Evolutionary conservation across 306 rosid genomes (phyloP).

Genomic region (Sesbania bispinosa): DNA sequence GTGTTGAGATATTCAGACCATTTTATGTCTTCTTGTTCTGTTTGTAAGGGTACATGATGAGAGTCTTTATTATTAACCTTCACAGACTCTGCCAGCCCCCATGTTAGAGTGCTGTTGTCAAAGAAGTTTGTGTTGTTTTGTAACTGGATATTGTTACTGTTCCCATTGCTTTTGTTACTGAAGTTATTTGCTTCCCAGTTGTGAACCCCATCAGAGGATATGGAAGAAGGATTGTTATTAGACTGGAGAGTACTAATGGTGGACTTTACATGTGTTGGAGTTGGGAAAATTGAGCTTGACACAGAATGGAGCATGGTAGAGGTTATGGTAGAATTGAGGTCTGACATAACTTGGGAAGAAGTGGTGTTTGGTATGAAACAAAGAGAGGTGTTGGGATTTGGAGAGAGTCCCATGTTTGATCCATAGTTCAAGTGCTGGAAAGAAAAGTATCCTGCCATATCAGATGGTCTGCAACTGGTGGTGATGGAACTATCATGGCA

Average conservation of each 20-base stretch:
- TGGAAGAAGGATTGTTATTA: conserved; percentile 28
- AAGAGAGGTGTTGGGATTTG: conserved; percentile 43
- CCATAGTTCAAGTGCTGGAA: conserved; percentile 51
- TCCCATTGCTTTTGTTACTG: conserved; percentile 29
- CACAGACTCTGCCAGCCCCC: conserved; percentile 45
- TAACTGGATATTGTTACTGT: conserved; percentile 31
- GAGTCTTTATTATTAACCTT: conserved; percentile 38
- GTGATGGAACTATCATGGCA: conserved; percentile 38
- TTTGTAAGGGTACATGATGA: conserved; percentile 29
- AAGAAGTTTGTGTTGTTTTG: conserved; percentile 35
- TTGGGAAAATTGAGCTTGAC: conserved; percentile 30
- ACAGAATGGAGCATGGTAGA: conserved; percentile 40
- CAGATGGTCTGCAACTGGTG: conserved; percentile 50
- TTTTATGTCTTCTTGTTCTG: conserved; percentile 60
- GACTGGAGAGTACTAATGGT: conserved; percentile 48
- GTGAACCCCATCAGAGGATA: conserved; percentile 43
- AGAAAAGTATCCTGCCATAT: conserved; percentile 51
- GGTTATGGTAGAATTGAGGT: conserved; percentile 33
- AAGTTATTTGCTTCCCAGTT: conserved; percentile 53
- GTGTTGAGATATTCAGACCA: conserved; percentile 77
- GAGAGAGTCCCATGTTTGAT: conserved; percentile 34
- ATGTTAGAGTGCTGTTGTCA: conserved; percentile 33
- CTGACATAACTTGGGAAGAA: conserved; percentile 50
- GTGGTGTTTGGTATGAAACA: conserved; percentile 42
- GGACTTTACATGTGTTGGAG: conserved; percentile 47